Evolutionary conservation across 345 rosid genomes (phyloP).

Genomic region (Nasturtium officinale): DNA sequence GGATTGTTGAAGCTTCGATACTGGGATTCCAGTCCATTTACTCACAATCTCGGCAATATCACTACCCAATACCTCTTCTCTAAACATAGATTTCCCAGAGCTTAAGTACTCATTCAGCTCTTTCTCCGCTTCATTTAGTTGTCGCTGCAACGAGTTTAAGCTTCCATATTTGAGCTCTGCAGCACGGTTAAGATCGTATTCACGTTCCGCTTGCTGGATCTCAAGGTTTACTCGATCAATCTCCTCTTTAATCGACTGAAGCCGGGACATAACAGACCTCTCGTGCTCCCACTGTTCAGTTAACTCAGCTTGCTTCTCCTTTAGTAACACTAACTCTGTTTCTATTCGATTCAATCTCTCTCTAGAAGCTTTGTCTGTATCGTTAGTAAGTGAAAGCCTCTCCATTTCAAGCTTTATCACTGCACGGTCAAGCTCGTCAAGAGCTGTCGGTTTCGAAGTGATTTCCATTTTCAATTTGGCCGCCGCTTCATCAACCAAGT

Average conservation of each 20-base stretch:
- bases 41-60: constrained; percentile 96
- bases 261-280: constrained; percentile 90
- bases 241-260: constrained; percentile 98
- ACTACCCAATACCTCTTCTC: constrained; percentile 93
- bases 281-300: constrained; percentile 99
- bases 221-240: constrained; percentile 93
- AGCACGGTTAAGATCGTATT: constrained; percentile 97
- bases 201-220: constrained; percentile 98
- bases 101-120: constrained; percentile 85
- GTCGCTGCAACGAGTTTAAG: constrained; percentile 84
- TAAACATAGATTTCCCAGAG: constrained; percentile 95
- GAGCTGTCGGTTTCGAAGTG: constrained; percentile 97
- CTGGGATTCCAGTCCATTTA: constrained; percentile 98
- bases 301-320: constrained; percentile 81
- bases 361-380: constrained; percentile 89
- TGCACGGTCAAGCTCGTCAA: constrained; percentile 92
- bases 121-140: constrained; percentile 78
- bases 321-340: constrained; percentile 67
- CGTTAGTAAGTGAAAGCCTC: constrained; percentile 89
- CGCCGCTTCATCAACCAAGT: constrained; percentile 98
- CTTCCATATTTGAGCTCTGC: constrained; percentile 98
- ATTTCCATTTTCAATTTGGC: constrained; percentile 99
- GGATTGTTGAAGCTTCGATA: constrained; percentile 94
- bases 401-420: constrained; percentile 98
- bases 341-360: constrained; percentile 90